Evolutionary conservation across 768 basidiomycete species (phyloP), one percentile per base, ranked within the genome.

Genomic region (Lactifluus subvellereus): DNA sequence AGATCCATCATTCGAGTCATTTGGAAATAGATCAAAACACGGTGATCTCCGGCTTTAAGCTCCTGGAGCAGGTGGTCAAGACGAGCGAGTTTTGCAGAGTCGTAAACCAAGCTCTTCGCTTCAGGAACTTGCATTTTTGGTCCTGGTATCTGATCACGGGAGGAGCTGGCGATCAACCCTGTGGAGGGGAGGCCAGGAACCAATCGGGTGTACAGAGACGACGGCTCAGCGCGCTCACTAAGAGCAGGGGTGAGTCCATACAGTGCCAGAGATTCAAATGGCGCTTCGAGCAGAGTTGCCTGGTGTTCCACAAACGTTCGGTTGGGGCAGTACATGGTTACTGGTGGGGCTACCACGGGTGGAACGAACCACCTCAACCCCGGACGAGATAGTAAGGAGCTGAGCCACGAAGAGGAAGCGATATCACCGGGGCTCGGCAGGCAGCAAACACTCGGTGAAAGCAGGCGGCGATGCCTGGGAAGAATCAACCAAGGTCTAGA

Each of bases 1-100:
- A 98, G 79, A 73, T 98, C 95, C 88, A 99, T 97, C 97, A 98
- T 99, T 62, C 89, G 85, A 13, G 96, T 98, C 97, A 99, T 99
- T 75, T 99, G 97, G 86, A 98, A 98, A 77, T 98, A 99, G 20
- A 99, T 82, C 69, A 99, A 76, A 14, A 96, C 93, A 51, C 94
- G 87, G 74, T 99, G 97, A 65, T 95, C 95, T 1, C 87, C 89
- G 40, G 85, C 81, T 76, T 97, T 98, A 61, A 99, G 85, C 70
- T 96, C 91, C 64, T 91, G 89, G 8, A 99, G 79, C n/a, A 99
- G 77, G 22, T 80, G 71, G 73, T 99, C 97, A 53, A 99, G 80
- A 33, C 91, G 84, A 43, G 94, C 92, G 38, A 99, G 85, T 75
- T 99, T 99, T 42, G 90, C 96, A 32, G 96, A 98, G 73, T 99